Evolutionary conservation across 2,329 filamentous ascomycete genomes (phyloP), one percentile per base, ranked within the genome.

Genomic region (Fusarium globosum): DNA sequence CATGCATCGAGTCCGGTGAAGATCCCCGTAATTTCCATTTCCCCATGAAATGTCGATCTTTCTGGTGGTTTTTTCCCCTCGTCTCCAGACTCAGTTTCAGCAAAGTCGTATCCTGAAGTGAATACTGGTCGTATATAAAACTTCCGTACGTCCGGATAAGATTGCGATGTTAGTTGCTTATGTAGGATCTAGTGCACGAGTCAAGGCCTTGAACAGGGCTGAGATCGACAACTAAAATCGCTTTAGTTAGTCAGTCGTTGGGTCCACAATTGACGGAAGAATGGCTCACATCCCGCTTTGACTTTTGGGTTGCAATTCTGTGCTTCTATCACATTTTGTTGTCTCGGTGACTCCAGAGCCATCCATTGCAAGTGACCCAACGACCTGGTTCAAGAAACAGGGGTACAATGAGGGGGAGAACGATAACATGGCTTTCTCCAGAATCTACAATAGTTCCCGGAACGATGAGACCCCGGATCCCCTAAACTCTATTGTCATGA

Each of bases 211-310:
- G 52, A 28, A 28, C 53, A 64, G 33, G 61, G 58, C 23, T 62
- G 58, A 65, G 57, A 65, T 65, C 57, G 30, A 62, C 57, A 36
- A 49, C 38, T 65, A 65, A 64, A 38, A 30, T 61, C 48, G 21
- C 49, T 28, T 38, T 59, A 51, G 56, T 11, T 28, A 35, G 55
- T 46, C 39, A 35, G 55, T 46, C 39, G 28, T 20, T 35, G 15
- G 39, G 11, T 21, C 38, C 59, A 30, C 59, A 43, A 33, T 36
- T 23, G n/a, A 23, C 30, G 61, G 61, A 26, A 63, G 35, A 59
- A 45, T 43, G 45, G 57, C 26, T 61, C 46, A 45, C 39, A 38
- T 62, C 35, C 26, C 30, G 58, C 33, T 28, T 53, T 41, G 39
- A 28, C 45, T 65, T 21, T 53, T 23, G 33, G 45, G 61, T 48